A percentile compares a stretch with the other conserved stretches of the same genome.
phyloP scores from a whole-genome alignment of 2,329 filamentous ascomycete species.

The Fusarium pseudonygamai region DNA sequence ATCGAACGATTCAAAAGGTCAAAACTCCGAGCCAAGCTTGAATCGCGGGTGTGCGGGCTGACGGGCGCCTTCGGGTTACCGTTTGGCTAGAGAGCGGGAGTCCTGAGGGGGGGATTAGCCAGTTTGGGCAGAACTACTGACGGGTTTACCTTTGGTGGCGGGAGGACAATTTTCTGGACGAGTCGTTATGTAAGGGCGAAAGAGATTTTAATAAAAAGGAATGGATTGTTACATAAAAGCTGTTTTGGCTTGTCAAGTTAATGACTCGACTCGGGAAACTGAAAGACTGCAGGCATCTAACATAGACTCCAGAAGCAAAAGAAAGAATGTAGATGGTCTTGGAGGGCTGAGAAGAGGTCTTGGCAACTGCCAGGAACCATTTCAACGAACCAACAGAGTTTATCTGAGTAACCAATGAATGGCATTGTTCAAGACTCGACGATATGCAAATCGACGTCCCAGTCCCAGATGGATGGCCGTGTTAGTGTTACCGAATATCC shows the following conservation, averaged over 20 bases:
- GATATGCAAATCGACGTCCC: background rate
- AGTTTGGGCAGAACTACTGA: background rate
- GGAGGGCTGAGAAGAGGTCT: background rate
- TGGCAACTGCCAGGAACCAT: background rate
- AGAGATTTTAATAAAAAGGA: background rate
- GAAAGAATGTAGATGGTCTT: background rate
- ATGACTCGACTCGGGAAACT: background rate
- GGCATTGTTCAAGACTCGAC: background rate
- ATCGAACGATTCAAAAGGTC: background rate
- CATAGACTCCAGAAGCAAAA: background rate
- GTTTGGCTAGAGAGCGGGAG: constrained; percentile 5
- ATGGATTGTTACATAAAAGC: background rate
- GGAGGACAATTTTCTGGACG: background rate
- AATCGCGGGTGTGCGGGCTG: background rate
- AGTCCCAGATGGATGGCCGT: background rate
- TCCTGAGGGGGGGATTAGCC: background rate
- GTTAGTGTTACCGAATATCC: background rate
- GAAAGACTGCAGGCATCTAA: background rate
- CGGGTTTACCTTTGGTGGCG: background rate
- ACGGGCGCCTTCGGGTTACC: background rate
- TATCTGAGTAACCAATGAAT: background rate
- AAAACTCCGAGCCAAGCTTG: background rate
- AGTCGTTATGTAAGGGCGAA: background rate
- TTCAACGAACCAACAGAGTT: background rate
- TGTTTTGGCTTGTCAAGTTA: background rate